A percentile compares a stretch with the other conserved stretches of the same genome.
Conservation (phyloP, 345 rosid genomes). For the Sapria himalayana region DNA sequence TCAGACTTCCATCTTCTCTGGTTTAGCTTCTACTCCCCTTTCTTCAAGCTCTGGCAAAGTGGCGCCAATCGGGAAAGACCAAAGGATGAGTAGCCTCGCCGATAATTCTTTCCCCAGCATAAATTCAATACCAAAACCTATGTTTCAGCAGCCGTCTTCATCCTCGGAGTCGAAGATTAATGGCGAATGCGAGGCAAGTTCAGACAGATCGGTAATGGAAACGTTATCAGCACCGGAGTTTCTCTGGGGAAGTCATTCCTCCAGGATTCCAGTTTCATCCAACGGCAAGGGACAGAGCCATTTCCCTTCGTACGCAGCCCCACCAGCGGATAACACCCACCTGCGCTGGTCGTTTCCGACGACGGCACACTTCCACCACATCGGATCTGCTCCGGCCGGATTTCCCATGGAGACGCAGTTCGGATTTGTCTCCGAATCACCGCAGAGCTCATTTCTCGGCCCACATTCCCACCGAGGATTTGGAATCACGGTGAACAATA, state of each 20-base stretch:
- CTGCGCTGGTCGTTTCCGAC: conserved; percentile 35
- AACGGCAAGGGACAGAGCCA: conserved; percentile 26
- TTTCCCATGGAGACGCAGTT: conserved; percentile 37
- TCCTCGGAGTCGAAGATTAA: conserved; percentile 18
- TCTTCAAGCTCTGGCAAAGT: conserved; percentile 37
- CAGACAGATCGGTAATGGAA: conserved; percentile 32
- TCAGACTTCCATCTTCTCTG: conserved; percentile 44
- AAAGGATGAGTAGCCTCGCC: conserved; percentile 28
- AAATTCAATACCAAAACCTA: conserved; percentile 19
- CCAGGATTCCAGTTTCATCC: conserved; percentile 27
- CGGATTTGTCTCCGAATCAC: conserved; percentile 30
- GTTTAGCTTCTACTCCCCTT: conserved; percentile 75
- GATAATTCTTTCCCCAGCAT: conserved; percentile 40
- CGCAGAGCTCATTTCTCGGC: conserved; percentile 29
- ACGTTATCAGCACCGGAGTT: conserved; percentile 74
- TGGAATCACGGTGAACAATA: conserved; percentile 19
- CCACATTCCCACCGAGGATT: conserved; percentile 27
- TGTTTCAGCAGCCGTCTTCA: conserved; percentile 16
- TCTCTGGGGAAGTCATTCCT: conserved; percentile 77
- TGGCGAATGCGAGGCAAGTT: conserved; percentile 26
- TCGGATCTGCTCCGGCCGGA: conserved; percentile 90
- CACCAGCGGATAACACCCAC: too few relatives aligned
- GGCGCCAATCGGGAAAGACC: conserved; percentile 63
- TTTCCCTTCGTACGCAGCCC: too few relatives aligned
- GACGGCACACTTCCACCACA: conserved; percentile 44